These are phyloP conservation scores for Obelidium mucronatum DNA, from an alignment of 192 early-diverging fungal species.

Conservation along the genomic window DNA sequence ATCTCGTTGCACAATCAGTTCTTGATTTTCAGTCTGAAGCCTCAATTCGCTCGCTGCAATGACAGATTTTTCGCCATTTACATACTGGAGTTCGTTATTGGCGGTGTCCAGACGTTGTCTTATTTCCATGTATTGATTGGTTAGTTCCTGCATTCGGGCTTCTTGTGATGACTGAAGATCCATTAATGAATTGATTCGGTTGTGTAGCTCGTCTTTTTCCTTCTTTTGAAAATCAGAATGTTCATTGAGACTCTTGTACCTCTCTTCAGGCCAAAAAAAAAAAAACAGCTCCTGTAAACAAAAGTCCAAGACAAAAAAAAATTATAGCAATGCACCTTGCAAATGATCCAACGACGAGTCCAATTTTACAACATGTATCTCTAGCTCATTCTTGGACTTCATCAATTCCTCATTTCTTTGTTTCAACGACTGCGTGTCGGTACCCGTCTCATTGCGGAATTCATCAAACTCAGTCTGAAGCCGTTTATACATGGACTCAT, in stretches of 20 bases:
- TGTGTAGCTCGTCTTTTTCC: slow-evolving; percentile 69
- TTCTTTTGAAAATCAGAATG: slow-evolving; percentile 61
- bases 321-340: slow-evolving; percentile 32
- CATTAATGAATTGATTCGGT: slow-evolving; percentile 61
- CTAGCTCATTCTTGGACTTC: slow-evolving; percentile 63
- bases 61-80: slow-evolving; percentile 65
- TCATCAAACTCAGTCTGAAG: slow-evolving; percentile 71
- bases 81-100: slow-evolving; percentile 54
- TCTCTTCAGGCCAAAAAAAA: slow-evolving; percentile 36
- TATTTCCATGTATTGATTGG: slow-evolving; percentile 55
- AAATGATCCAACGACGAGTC: slow-evolving; percentile 65
- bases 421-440: slow-evolving; percentile 64
- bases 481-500: slow-evolving; percentile 47
- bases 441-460: slow-evolving; percentile 69
- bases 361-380: slow-evolving; percentile 67
- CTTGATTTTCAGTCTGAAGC: slow-evolving; percentile 57
- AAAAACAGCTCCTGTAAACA: neutral
- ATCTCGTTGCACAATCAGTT: slow-evolving; percentile 59
- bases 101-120: slow-evolving; percentile 58
- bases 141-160: slow-evolving; percentile 62
- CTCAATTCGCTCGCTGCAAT: slow-evolving; percentile 59
- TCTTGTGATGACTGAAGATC: slow-evolving; percentile 64
- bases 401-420: slow-evolving; percentile 57
- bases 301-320: neutral
- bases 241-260: slow-evolving; percentile 67